Base-by-base conservation (phyloP, 495 filamentous ascomycete genomes). In the Penicillium ucsense region DNA sequence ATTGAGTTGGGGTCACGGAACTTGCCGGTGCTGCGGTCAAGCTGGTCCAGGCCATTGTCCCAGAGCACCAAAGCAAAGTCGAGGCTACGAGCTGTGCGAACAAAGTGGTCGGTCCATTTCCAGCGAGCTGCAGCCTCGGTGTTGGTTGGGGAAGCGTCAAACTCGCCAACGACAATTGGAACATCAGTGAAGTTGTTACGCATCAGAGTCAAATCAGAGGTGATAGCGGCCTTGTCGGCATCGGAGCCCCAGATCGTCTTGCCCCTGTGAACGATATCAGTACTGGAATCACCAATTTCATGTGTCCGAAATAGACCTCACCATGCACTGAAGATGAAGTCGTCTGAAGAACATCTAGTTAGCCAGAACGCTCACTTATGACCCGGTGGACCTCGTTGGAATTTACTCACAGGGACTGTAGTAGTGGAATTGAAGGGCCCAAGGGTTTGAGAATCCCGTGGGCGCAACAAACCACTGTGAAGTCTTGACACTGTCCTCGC, bases 401-500 rank as follows among this genome's bases (percentile, higher is more conserved):
- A 8, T 11, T 20, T 5, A 59, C 66, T 58, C 56, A 73, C 69
- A 82, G 29, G 80, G 80, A 41, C 70, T 74, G 58, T 82, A 83
- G 54, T 81, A 81, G 48, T 82, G 79, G 57, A 81, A 79, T 53
- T 83, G 79, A 40, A 83, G 66, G 4, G 77, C 79, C 62, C 73
- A 83, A 4, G 79, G 79, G 39, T 80, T 80, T 1, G 68, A 62
- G 36, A 72, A 73, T 8, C 71, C 69, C 4, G 62, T 60, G 0
- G 75, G 76, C 9, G 59, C 57, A 40, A 65, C 58, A 51, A 82
- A 81, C 71, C 71, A 81, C 45, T 77, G 59, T 4, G 66, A 65
- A 11, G 76, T 82, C 52, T 79, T 75, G 35, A 66, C 52, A 10
- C 66, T 69, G 47, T 81, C 75, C 57, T 75, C 65, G 27, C 69